Evolutionary conservation across 2,329 filamentous ascomycete genomes (phyloP).

Genomic region (Ramularia endophylla): DNA sequence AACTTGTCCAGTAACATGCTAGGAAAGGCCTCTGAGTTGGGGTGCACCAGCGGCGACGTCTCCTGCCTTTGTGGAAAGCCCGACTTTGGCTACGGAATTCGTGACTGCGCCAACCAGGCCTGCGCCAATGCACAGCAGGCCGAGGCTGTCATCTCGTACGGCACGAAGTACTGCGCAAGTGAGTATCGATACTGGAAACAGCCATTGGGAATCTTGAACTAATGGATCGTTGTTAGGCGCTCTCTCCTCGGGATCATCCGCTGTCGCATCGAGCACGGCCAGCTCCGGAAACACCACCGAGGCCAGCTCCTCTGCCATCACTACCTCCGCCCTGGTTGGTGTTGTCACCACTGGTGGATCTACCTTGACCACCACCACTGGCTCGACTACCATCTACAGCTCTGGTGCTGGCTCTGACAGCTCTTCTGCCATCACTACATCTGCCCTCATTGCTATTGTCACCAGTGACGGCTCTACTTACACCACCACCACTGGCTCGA

Average conservation of each 20-base stretch:
- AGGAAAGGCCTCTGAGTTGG: constrained; percentile 24
- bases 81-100: constrained; percentile 35
- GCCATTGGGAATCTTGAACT: neutral
- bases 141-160: constrained; percentile 29
- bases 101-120: constrained; percentile 34
- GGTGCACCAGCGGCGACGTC: constrained; percentile 28
- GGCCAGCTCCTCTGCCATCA: constrained; percentile 4
- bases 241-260: constrained; percentile 3
- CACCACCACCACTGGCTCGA: constrained; percentile 30
- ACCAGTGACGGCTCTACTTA: constrained; percentile 25
- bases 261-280: constrained; percentile 5
- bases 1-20: constrained; percentile 28
- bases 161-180: constrained; percentile 30
- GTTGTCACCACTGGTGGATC: constrained; percentile 27
- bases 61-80: constrained; percentile 32
- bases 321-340: constrained; percentile 21
- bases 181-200: constrained; percentile 4
- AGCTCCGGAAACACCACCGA: constrained; percentile 12
- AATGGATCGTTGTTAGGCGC: neutral
- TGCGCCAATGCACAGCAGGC: constrained; percentile 28
- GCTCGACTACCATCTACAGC: constrained; percentile 29
- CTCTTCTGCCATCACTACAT: constrained; percentile 26
- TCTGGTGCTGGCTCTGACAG: constrained; percentile 7
- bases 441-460: constrained; percentile 26
- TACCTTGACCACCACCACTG: constrained; percentile 29